Evolutionary conservation across 176 grass and related monocot species (phyloP).

Genomic region (Phragmites australis): DNA sequence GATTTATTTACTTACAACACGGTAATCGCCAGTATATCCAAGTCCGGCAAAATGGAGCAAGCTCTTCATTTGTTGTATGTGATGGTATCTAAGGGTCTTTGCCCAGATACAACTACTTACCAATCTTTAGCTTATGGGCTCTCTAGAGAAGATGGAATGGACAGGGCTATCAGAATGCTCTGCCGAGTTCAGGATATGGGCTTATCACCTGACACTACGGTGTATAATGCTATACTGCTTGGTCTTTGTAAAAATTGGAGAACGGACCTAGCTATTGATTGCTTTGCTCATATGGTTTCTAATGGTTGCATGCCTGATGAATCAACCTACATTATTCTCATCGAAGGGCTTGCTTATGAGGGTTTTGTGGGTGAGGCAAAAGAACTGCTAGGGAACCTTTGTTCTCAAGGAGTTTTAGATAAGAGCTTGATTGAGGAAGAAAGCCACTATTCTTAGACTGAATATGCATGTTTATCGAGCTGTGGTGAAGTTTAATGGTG

Average conservation of each 20-base stretch:
- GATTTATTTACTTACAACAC: slow-evolving; percentile 47
- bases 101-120: slow-evolving; percentile 51
- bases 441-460: not conserved
- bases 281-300: slow-evolving; percentile 55
- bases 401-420: slow-evolving; percentile 45
- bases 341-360: slow-evolving; percentile 51
- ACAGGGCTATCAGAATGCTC: slow-evolving; percentile 41
- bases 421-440: slow-evolving; percentile 43
- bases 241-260: slow-evolving; percentile 51
- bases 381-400: slow-evolving; percentile 38
- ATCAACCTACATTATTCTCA: slow-evolving; percentile 54
- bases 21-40: slow-evolving; percentile 42
- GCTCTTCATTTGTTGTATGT: slow-evolving; percentile 54
- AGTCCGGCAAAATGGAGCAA: slow-evolving; percentile 42
- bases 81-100: slow-evolving; percentile 42
- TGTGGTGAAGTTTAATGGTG: not conserved
- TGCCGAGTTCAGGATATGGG: slow-evolving; percentile 50
- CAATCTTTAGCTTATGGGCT: slow-evolving; percentile 46
- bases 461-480: not conserved
- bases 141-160: slow-evolving; percentile 37
- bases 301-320: slow-evolving; percentile 54
- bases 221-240: slow-evolving; percentile 55
- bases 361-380: slow-evolving; percentile 45
- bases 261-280: slow-evolving; percentile 48
- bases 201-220: slow-evolving; percentile 41